Conservation (phyloP, 257 asterid genomes). For the Salvia rosmarinus region DNA sequence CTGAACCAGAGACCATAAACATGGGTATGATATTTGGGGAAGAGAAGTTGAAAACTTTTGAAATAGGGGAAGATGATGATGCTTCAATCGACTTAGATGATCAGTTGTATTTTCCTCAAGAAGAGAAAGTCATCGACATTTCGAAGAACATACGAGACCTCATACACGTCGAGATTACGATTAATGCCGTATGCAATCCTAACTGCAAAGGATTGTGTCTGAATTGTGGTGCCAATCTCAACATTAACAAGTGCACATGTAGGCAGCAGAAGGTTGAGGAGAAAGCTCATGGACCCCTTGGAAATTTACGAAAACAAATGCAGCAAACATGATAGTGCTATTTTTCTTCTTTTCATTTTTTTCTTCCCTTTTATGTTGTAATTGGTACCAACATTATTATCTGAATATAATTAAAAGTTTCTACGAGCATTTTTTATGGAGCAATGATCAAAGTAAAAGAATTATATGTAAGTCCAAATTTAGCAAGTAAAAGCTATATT, state of each 20-base stretch:
- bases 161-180: constrained; percentile 84
- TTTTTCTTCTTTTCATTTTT: not conserved
- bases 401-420: not conserved
- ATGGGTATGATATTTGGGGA: constrained; percentile 61
- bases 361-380: not conserved
- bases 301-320: constrained; percentile 67
- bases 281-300: constrained; percentile 66
- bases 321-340: constrained; percentile 47
- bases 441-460: too few relatives aligned
- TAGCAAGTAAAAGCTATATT: too few relatives aligned
- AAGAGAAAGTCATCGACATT: constrained; percentile 66
- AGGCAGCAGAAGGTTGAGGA: constrained; percentile 39
- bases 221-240: constrained; percentile 75
- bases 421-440: not conserved
- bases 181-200: constrained; percentile 66
- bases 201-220: constrained; percentile 80
- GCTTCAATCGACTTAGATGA: constrained; percentile 63
- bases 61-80: constrained; percentile 47
- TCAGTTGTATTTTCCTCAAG: constrained; percentile 70
- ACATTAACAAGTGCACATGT: constrained; percentile 57
- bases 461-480: too few relatives aligned
- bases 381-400: constrained; percentile 1
- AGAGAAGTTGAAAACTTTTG: constrained; percentile 39
- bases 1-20: constrained; percentile 64
- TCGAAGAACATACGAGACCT: constrained; percentile 86